Evolutionary conservation across 306 rosid species (phyloP), one percentile per base, ranked within the genome.

Genomic region (Abrus precatorius): DNA sequence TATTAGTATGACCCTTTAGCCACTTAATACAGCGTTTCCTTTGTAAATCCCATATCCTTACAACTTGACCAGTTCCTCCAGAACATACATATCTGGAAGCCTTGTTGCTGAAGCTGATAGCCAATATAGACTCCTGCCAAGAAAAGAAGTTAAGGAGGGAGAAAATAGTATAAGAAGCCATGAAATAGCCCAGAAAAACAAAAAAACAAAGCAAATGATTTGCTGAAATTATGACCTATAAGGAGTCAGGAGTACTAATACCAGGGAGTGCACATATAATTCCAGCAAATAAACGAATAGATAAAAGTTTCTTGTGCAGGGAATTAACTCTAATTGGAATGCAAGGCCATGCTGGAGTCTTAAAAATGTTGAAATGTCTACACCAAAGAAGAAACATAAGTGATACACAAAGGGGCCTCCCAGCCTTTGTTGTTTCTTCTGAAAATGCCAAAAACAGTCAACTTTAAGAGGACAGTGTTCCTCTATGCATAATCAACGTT

Each of bases 41-140:
- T 82, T 96, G 99, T 88, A 96, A 87, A 89, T 96, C 99, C 99
- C 98, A 96, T 87, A 96, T 92, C 84, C 93, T 90, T 64, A 96
- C 97, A 89, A 93, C 95, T 87, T 96, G 98, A 71, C 92, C 97
- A 28, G 91, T 92, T 84, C 99, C 99, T 61, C 99, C 97, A 27
- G 99, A 90, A 83, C 99, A 96, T 14, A 96, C 61, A 86, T 96
- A 96, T 82, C 97, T 86, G 61, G 99, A 96, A 80, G 93, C 97
- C 90, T 88, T 96, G 91, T 93, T 96, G 86, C 99, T 87, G 83
- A 96, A 93, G 91, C 97, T 90, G 85, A 96, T 86, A 59, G 97
- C 92, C 75, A 59, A 72, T 84, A 93, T 92, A 74, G 95, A 88
- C 84, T 96, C 99, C 99, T 96, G 85, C 7, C 7, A 56, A 12